These are phyloP conservation scores for Teunomyces tritomae DNA, from an alignment of 805 yeast genomes.

Conservation along the genomic window DNA sequence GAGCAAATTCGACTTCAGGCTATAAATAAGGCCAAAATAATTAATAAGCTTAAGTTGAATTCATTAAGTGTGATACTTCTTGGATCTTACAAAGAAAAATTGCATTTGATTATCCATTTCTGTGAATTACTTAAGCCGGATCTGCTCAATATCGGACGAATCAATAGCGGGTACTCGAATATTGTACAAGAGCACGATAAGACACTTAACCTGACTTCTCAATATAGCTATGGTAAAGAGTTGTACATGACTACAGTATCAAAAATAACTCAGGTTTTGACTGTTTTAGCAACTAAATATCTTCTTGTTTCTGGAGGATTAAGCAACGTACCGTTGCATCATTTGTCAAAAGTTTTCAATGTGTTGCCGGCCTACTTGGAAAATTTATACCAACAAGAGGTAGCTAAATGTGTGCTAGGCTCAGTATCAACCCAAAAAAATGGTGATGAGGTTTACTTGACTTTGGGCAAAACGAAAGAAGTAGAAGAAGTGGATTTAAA, in stretches of 20 bases:
- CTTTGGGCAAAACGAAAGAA: too few relatives aligned
- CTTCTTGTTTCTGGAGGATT: slow-evolving; percentile 15
- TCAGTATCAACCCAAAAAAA: neutral
- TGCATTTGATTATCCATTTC: slow-evolving; percentile 17
- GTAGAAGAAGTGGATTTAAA: neutral
- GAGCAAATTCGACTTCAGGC: slow-evolving; percentile 3
- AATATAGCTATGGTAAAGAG: slow-evolving; percentile 17
- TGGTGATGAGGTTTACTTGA: neutral
- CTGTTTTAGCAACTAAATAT: slow-evolving; percentile 13
- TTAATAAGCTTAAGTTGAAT: slow-evolving; percentile 7
- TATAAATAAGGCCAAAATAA: slow-evolving; percentile 3
- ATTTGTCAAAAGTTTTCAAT: neutral
- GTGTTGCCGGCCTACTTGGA: neutral
- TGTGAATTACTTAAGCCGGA: slow-evolving; percentile 13
- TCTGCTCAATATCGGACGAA: slow-evolving; percentile 7
- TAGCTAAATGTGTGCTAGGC: neutral
- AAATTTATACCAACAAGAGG: neutral
- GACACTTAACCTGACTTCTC: slow-evolving; percentile 4
- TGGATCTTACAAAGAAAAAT: slow-evolving; percentile 33
- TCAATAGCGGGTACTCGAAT: neutral
- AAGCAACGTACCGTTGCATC: slow-evolving; percentile 12
- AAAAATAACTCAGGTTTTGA: slow-evolving; percentile 13
- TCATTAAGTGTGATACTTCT: slow-evolving; percentile 21
- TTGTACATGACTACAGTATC: slow-evolving; percentile 12
- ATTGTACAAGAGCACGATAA: slow-evolving; percentile 2